Percentiles rank a stretch among this genome's conserved stretches.
Evolutionary conservation across 768 basidiomycete species (phyloP).

Genomic region (Myochromella boudieri): DNA sequence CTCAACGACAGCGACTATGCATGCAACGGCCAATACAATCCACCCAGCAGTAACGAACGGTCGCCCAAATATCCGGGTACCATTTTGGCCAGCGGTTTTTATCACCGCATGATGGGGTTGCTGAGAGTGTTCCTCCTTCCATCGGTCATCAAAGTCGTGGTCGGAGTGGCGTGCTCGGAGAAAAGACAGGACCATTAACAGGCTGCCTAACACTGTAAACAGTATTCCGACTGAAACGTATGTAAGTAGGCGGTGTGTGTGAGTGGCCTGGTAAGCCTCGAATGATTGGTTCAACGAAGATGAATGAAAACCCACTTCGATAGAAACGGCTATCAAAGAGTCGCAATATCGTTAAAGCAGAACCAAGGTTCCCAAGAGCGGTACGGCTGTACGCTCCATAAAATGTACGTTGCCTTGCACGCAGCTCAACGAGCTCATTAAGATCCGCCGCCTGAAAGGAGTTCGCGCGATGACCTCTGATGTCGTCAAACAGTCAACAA

Average conservation of each 20-base stretch:
- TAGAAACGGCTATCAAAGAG: conserved; percentile 79
- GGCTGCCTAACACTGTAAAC: conserved; percentile 59
- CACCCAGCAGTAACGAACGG: conserved; percentile 84
- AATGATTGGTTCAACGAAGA: not conserved
- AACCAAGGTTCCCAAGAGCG: conserved; percentile 72
- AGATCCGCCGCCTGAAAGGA: conserved; percentile 56
- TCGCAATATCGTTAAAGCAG: conserved; percentile 70
- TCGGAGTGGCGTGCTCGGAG: conserved; percentile 63
- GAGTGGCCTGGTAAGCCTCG: not conserved
- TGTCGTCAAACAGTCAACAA: not conserved
- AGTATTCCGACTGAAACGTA: conserved; percentile 59
- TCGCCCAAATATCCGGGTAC: conserved; percentile 65
- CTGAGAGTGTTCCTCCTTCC: conserved; percentile 34
- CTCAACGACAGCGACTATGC: conserved; percentile 63
- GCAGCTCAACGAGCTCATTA: conserved; percentile 67
- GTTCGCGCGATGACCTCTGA: conserved; percentile 44
- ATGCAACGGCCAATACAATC: conserved; percentile 60
- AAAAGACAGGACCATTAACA: conserved; percentile 59
- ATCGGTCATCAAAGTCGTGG: conserved; percentile 75
- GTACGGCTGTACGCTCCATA: conserved; percentile 80
- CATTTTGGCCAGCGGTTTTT: conserved; percentile 60
- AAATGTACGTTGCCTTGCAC: conserved; percentile 81
- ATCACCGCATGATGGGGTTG: conserved; percentile 36
- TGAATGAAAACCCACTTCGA: conserved; percentile 48
- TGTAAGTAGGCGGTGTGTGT: not conserved